These are phyloP conservation scores for Penicillium glabrum DNA, from an alignment of 2,329 filamentous ascomycete species.

Conservation along the genomic window DNA sequence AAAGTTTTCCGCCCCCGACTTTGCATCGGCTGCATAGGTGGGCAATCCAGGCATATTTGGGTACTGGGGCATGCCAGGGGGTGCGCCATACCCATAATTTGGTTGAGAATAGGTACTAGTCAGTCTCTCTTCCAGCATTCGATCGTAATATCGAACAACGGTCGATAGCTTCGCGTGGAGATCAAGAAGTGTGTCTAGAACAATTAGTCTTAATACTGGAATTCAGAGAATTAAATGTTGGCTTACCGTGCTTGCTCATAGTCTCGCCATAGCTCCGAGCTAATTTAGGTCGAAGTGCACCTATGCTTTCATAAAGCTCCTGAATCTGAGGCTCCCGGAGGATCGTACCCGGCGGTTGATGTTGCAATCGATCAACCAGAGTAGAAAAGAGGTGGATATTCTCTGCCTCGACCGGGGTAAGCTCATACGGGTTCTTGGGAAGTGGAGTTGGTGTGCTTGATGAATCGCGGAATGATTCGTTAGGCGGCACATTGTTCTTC, in stretches of 20 bases:
- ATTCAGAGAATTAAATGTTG: background rate
- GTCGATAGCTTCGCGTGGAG: constrained; percentile 93
- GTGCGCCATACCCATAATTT: constrained; percentile 59
- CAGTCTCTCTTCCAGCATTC: constrained; percentile 93
- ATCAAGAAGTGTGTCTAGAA: constrained; percentile 81
- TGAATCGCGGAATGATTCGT: constrained; percentile 49
- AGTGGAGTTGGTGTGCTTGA: constrained; percentile 52
- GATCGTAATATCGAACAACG: constrained; percentile 94
- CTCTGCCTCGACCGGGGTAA: constrained; percentile 90
- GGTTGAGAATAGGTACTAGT: constrained; percentile 91
- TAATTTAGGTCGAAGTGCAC: constrained; percentile 86
- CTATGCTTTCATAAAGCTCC: constrained; percentile 96
- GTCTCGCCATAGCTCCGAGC: constrained; percentile 96
- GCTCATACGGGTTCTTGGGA: constrained; percentile 90
- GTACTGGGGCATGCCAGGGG: constrained; percentile 20
- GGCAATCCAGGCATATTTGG: constrained; percentile 15
- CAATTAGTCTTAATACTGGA: background rate
- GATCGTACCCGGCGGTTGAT: constrained; percentile 92
- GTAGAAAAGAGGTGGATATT: constrained; percentile 97
- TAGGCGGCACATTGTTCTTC: constrained; percentile 70
- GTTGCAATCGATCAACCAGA: constrained; percentile 88
- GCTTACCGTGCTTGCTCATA: constrained; percentile 96
- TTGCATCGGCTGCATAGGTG: constrained; percentile 11
- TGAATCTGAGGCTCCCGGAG: constrained; percentile 97
- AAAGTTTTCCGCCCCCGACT: constrained; percentile 23